Conservation (phyloP, 352 stramenopile genomes). For the Pythium biforme region DNA sequence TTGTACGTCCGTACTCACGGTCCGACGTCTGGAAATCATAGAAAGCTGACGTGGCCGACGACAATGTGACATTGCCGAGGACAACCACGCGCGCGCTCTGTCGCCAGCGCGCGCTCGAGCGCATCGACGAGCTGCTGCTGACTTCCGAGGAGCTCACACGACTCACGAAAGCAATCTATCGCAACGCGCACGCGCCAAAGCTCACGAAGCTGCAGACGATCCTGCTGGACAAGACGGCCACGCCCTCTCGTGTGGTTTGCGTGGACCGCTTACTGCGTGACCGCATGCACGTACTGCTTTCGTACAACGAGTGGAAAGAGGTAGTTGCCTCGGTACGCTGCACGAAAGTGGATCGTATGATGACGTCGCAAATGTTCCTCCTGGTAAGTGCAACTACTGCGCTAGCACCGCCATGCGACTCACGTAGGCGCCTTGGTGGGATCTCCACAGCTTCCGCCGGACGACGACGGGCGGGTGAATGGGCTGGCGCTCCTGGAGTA, state of each 20-base stretch:
- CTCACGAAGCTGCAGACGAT: constrained; percentile 30
- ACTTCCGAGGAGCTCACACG: constrained; percentile 2
- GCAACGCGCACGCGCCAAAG: constrained; percentile 5
- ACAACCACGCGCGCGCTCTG: constrained; percentile 7
- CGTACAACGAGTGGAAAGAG: constrained; percentile 41
- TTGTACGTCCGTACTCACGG: too few species aligned
- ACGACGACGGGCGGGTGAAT: constrained; percentile 37
- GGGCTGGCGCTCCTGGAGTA: constrained; percentile 48
- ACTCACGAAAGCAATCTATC: constrained; percentile 12
- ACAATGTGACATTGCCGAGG: not conserved
- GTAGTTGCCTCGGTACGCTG: not conserved
- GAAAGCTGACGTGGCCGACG: constrained; percentile 4
- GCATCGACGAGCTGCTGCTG: constrained; percentile 16
- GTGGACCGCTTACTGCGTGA: constrained; percentile 40
- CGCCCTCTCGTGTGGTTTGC: constrained; percentile 28
- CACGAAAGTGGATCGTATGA: constrained; percentile 31
- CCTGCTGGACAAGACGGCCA: constrained; percentile 26
- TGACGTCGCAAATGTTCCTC: constrained; percentile 39
- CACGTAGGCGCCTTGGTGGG: too few species aligned
- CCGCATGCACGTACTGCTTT: constrained; percentile 37
- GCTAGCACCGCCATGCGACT: too few species aligned
- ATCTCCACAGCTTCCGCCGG: constrained; percentile 32
- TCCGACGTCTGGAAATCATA: not conserved
- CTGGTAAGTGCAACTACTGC: constrained; percentile 31
- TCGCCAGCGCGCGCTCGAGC: constrained; percentile 18